Base-by-base conservation (phyloP, 179 eudicot genomes). In the Vitellaria paradoxa region DNA sequence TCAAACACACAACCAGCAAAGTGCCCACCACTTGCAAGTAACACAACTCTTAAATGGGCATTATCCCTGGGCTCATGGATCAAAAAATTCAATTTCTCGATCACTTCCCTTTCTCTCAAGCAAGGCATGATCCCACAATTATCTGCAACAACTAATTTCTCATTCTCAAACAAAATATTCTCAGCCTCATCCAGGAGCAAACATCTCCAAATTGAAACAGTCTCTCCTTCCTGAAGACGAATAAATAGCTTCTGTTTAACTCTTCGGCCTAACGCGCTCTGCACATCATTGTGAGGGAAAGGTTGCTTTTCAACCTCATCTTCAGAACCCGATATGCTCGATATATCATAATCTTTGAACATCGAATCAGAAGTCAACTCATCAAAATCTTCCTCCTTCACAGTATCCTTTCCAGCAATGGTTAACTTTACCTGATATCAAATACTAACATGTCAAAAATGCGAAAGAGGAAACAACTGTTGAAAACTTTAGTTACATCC, bases 1-100 rank as follows among this genome's bases (percentile, higher is more conserved):
- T 93, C 97, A 84, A 95, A 93, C 47, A 95, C 99, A 77, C 99
- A 93, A 4, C 99, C 99, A 63, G 99, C 97, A 84, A 95, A 93
- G 78, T 95, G 99, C 65, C 97, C 99, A 78, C 99, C 97, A 69
- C 89, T 88, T 1, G 90, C 93, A 84, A 95, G 92, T 77, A 95
- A 86, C 73, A 95, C 88, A 64, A 95, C 80, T 87, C 99, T 91
- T 76, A 93, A 82, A 74, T 72, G 73, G 49, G 91, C 82, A 53
- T 75, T 83, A 83, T 93, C 82, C 69, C 97, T 88, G 72, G 92
- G 88, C 83, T 95, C 97, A 57, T 63, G 87, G 73, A 82, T 79
- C 79, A 90, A 62, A 14, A 67, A 26, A 72, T 81, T 87, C 81
- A 95, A 75, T 79, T 76, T 95, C 72, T 85, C 89, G 73, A 84